Conservation (phyloP, 371 early-diverging fungal species). For the Mortierella sp. region DNA sequence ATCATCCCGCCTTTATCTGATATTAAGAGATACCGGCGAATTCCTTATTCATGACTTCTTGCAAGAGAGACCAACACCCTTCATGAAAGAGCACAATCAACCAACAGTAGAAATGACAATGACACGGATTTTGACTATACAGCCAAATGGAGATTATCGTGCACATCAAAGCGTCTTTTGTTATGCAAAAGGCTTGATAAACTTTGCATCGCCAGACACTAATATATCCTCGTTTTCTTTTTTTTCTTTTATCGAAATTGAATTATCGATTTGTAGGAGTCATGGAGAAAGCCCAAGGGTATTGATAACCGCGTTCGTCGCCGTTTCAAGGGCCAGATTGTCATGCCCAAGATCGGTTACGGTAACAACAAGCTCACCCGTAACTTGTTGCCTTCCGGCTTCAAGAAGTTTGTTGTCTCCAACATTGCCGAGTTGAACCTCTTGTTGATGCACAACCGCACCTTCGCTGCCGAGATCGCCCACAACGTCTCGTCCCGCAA, state of each 20-base stretch:
- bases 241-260: constrained; percentile 5
- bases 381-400: constrained; percentile 98
- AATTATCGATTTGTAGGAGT: constrained; percentile 68
- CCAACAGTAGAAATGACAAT: too few relatives aligned
- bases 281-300: constrained; percentile 99
- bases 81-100: too few relatives aligned
- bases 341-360: constrained; percentile 99
- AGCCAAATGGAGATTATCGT: too few relatives aligned
- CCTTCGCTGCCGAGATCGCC: constrained; percentile 99
- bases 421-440: constrained; percentile 98
- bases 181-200: too few relatives aligned
- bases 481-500: constrained; percentile 98
- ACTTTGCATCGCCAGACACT: not conserved
- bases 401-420: constrained; percentile 97
- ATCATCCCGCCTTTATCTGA: too few relatives aligned
- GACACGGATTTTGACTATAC: too few relatives aligned
- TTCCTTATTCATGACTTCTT: too few relatives aligned
- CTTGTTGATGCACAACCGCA: constrained; percentile 98
- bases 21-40: too few relatives aligned
- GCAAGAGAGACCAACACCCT: too few relatives aligned
- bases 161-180: too few relatives aligned
- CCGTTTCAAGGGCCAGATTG: constrained; percentile 97
- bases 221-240: constrained; percentile 2
- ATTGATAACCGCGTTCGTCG: constrained; percentile 99
- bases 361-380: constrained; percentile 97